phyloP scores from a whole-genome alignment of 352 stramenopile genomes.

The Elongisporangium senticosum region DNA sequence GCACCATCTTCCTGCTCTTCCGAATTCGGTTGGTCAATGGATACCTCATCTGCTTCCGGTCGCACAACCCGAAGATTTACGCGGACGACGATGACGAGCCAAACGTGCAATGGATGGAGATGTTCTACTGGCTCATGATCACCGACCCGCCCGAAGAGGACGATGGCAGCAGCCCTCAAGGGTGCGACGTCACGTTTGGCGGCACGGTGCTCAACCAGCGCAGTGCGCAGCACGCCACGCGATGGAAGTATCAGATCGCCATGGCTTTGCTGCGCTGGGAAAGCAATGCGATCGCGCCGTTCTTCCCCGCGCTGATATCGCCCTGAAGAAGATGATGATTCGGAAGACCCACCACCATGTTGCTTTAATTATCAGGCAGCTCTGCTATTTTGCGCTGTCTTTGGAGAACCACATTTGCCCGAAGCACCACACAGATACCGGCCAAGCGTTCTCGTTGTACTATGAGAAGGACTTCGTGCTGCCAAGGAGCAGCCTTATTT shows the following conservation, averaged over 20 bases:
- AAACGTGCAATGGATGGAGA: slow-evolving; percentile 74
- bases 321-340: not conserved
- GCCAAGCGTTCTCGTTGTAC: not conserved
- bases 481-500: not conserved
- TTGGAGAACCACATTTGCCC: not conserved
- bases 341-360: not conserved
- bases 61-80: slow-evolving; percentile 55
- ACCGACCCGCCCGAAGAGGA: slow-evolving; percentile 27
- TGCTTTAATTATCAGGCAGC: not conserved
- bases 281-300: slow-evolving; percentile 67
- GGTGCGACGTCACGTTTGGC: slow-evolving; percentile 64
- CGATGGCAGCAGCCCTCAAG: slow-evolving; percentile 8
- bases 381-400: not conserved
- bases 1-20: slow-evolving; percentile 72
- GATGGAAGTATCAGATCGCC: slow-evolving; percentile 81
- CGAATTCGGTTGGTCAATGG: slow-evolving; percentile 48
- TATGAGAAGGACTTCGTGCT: not conserved
- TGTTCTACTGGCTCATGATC: slow-evolving; percentile 77
- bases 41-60: slow-evolving; percentile 69
- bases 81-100: slow-evolving; percentile 49
- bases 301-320: slow-evolving; percentile 22
- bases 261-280: slow-evolving; percentile 75
- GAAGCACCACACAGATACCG: not conserved
- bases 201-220: slow-evolving; percentile 60
- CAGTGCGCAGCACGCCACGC: slow-evolving; percentile 53